Evolutionary conservation across 257 asterid genomes (phyloP).

Genomic region (Voacanga thouarsii): DNA sequence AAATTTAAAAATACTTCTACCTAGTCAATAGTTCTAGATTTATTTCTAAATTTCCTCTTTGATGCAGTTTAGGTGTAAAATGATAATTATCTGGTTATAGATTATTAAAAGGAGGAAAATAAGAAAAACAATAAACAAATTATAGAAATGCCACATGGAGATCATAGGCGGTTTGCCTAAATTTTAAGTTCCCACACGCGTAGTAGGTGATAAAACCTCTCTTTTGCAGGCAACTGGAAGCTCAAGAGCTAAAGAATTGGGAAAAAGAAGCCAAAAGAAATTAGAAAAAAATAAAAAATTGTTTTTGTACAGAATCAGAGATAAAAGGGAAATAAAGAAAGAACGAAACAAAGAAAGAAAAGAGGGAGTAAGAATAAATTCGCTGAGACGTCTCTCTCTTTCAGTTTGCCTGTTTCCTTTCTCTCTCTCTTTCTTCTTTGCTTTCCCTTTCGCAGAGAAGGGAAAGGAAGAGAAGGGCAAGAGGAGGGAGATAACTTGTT

Average conservation of each 20-base stretch:
- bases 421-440: conserved; percentile 55
- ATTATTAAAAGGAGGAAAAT: too few relatives aligned
- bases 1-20: background rate
- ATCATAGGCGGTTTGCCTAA: background rate
- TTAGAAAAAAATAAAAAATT: background rate
- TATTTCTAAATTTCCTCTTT: too few relatives aligned
- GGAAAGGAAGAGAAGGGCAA: conserved; percentile 12
- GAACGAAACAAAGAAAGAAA: conserved; percentile 15
- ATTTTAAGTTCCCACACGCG: background rate
- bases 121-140: background rate
- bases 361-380: conserved; percentile 33
- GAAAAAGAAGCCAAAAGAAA: background rate
- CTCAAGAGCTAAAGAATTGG: background rate
- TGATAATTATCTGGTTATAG: too few relatives aligned
- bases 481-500: conserved; percentile 4
- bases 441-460: conserved; percentile 43
- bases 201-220: background rate
- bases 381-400: conserved; percentile 41
- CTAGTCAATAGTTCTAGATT: background rate
- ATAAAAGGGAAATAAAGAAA: background rate
- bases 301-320: conserved; percentile 4
- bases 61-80: background rate
- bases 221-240: conserved; percentile 3
- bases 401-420: conserved; percentile 25
- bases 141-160: background rate